Evolutionary conservation across 441 rosid genomes (phyloP), one percentile per base, ranked within the genome.

Genomic region (Populus hybrid): DNA sequence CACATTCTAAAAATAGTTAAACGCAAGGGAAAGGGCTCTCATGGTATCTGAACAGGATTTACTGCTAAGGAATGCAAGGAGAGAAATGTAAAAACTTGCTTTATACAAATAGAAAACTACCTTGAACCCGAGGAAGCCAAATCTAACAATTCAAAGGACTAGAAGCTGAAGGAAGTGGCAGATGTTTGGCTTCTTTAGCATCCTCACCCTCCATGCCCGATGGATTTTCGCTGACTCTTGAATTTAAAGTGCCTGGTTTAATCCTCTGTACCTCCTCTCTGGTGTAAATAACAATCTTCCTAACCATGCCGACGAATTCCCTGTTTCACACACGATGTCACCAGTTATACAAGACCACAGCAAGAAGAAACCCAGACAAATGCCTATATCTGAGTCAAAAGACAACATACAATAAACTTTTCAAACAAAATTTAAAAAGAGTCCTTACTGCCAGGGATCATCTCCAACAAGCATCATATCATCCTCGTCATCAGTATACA

Each of bases 381-480:
- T 53, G 61, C 7, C 18, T 11, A 10, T 24, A 12, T 12, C 42
- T 18, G 34, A 59, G 11, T 14, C 59, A 36, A 14, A 30, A n/a
- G 5, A 28, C 18, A 65, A 34, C 6, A 11, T 8, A n/a, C 3
- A 24, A 18, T 10, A 30, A 30, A 10, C 21, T 68, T 20, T 20
- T 38, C n/a, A 30, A 71, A 42, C 70, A 30, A 34, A 66, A 61
- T 36, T 68, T 10, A 65, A 26, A 65, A 26, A 30, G 69, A 81
- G 57, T 81, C 61, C 98, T 85, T 92, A 96, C 99, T 90, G 93
- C 99, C 99, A 96, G 9, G 99, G 99, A 85, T 96, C 99, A 79
- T 96, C 99, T 73, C 99, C 99, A 75, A 92, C 98, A 73, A 93
- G 98, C 99, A 96, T 94, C 96, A 93, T 96, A 80, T 96, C 99